Evolutionary conservation across 73 alveolate genomes (phyloP).

Genomic region (Paramecium bursaria): DNA sequence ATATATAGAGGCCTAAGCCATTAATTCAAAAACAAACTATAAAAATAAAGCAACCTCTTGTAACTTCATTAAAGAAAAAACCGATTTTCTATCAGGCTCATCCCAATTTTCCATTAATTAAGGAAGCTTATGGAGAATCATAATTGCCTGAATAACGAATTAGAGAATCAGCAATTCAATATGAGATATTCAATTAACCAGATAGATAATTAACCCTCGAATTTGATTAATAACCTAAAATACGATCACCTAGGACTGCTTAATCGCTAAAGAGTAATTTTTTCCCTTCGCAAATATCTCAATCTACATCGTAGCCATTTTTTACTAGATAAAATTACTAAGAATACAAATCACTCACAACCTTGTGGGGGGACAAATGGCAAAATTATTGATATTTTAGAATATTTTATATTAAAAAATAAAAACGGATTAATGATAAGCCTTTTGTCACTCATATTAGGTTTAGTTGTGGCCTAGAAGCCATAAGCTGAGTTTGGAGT

Average conservation of each 20-base stretch:
- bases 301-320: background rate
- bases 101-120: slow-evolving; percentile 55
- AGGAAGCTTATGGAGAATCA: slow-evolving; percentile 14
- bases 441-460: background rate
- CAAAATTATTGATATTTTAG: slow-evolving; percentile 18
- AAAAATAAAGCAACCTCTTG: slow-evolving; percentile 6
- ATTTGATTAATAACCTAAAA: slow-evolving; percentile 38
- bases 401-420: background rate
- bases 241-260: slow-evolving; percentile 17
- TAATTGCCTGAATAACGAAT: slow-evolving; percentile 54
- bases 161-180: slow-evolving; percentile 43
- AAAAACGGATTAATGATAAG: slow-evolving; percentile 57
- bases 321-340: slow-evolving; percentile 31
- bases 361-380: slow-evolving; percentile 55
- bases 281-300: background rate
- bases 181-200: slow-evolving; percentile 28
- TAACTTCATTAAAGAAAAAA: slow-evolving; percentile 35
- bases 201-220: background rate
- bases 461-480: slow-evolving; percentile 37
- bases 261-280: slow-evolving; percentile 1
- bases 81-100: slow-evolving; percentile 47
- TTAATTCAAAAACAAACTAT: slow-evolving; percentile 42
- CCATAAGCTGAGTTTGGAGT: slow-evolving; percentile 49
- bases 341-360: slow-evolving; percentile 51
- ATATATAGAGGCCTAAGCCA: slow-evolving; percentile 18